Conservation (phyloP, 73 alveolate genomes). For the Effrenium voratum region DNA sequence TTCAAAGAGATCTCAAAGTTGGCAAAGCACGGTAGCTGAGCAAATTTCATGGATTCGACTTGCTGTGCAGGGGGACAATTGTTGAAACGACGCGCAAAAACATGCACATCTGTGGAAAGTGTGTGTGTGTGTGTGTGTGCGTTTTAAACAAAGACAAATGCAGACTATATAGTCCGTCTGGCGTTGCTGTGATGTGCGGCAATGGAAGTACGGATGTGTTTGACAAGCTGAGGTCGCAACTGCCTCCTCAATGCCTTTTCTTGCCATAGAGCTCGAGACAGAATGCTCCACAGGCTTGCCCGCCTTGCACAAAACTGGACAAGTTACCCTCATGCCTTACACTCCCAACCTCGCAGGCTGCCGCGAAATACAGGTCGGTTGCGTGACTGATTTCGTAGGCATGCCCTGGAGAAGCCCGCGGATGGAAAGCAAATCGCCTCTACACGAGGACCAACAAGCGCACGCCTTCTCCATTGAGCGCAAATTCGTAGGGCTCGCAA, state of each 20-base stretch:
- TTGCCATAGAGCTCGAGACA: slow-evolving; percentile 60
- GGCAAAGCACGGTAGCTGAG: too few relatives aligned
- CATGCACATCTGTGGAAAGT: too few relatives aligned
- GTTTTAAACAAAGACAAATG: too few relatives aligned
- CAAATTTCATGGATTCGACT: too few relatives aligned
- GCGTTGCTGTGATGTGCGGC: too few relatives aligned
- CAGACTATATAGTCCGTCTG: too few relatives aligned
- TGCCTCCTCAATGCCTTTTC: not conserved
- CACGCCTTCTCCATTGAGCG: slow-evolving; percentile 23
- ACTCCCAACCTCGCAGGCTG: slow-evolving; percentile 83
- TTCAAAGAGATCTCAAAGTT: too few relatives aligned
- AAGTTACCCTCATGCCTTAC: not conserved
- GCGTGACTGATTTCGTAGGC: not conserved
- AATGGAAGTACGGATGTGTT: too few relatives aligned
- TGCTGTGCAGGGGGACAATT: too few relatives aligned
- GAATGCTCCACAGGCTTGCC: slow-evolving; percentile 62
- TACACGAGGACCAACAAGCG: too few relatives aligned
- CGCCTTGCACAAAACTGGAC: slow-evolving; percentile 12
- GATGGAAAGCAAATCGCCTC: not conserved
- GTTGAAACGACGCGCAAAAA: too few relatives aligned
- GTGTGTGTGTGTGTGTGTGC: too few relatives aligned
- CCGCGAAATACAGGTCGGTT: slow-evolving; percentile 33
- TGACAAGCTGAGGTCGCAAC: slow-evolving; percentile 18
- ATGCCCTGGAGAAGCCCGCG: not conserved
- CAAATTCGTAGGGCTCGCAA: slow-evolving; percentile 71